phyloP scores from a whole-genome alignment of 1,284 basidiomycete genomes.

The Apiotrichum sp. region DNA sequence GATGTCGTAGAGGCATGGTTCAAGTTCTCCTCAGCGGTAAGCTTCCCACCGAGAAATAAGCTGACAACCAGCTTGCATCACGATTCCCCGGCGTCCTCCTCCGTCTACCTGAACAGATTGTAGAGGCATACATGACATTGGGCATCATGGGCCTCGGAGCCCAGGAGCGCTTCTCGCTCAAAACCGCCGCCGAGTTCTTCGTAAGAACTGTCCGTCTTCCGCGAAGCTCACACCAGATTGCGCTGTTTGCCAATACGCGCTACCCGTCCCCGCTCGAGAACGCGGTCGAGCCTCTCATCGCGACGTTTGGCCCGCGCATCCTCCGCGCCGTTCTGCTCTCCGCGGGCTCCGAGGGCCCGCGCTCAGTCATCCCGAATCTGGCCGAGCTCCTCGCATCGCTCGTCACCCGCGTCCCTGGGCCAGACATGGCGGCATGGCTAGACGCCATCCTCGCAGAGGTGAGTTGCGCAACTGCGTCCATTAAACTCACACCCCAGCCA shows the following conservation, averaged over 20 bases:
- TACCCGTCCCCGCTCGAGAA: conserved; percentile 41
- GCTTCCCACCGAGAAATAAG: background rate
- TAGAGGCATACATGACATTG: conserved; percentile 67
- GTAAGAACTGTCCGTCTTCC: too few relatives aligned
- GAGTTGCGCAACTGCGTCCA: too few relatives aligned
- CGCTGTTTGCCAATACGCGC: conserved; percentile 42
- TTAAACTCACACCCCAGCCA: background rate
- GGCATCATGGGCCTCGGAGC: conserved; percentile 63
- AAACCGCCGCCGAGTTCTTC: conserved; percentile 71
- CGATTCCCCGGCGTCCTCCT: conserved; percentile 69
- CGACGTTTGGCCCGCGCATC: conserved; percentile 60
- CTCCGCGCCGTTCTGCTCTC: conserved; percentile 66
- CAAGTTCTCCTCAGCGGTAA: conserved; percentile 54
- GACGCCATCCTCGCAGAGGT: conserved; percentile 64
- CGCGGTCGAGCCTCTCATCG: conserved; percentile 49
- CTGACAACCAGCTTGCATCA: conserved; percentile 55
- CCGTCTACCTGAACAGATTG: conserved; percentile 58
- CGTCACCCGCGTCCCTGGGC: conserved; percentile 53
- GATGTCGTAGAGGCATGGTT: conserved; percentile 86
- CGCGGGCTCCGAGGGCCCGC: conserved; percentile 71
- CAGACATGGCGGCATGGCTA: conserved; percentile 62
- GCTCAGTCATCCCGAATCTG: conserved; percentile 73
- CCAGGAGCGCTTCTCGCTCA: conserved; percentile 80
- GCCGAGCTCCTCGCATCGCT: conserved; percentile 69
- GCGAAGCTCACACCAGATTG: too few relatives aligned